phyloP scores from a whole-genome alignment of 257 asterid species.

The Galeopsis tetrahit region DNA sequence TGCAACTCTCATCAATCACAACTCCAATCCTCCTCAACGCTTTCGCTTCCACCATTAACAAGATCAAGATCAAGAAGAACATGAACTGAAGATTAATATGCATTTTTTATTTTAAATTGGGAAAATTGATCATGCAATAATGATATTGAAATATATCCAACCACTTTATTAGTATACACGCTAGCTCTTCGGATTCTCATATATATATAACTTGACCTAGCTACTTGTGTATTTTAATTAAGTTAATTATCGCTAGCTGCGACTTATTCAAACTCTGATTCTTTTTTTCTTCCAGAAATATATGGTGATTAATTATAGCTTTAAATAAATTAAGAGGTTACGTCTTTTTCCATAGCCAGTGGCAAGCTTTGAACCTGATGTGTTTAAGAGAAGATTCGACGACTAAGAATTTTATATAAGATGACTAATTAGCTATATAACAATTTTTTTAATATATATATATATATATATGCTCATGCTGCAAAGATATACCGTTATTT shows the following conservation, averaged over 20 bases:
- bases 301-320: background rate
- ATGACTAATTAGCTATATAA: background rate
- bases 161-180: too few species aligned
- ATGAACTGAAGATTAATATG: background rate
- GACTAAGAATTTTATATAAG: background rate
- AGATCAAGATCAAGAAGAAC: background rate
- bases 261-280: conserved; percentile 30
- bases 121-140: too few species aligned
- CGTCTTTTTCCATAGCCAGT: conserved; percentile 18
- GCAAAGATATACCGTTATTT: too few species aligned
- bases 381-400: background rate
- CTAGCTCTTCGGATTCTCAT: too few species aligned
- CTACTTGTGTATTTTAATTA: background rate
- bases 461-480: too few species aligned
- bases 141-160: too few species aligned
- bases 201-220: background rate
- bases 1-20: conserved; percentile 44
- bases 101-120: background rate
- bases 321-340: background rate
- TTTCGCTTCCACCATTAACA: conserved; percentile 8
- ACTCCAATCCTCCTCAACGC: conserved; percentile 43
- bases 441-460: background rate
- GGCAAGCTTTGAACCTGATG: background rate
- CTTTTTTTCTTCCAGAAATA: background rate
- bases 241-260: background rate